A percentile compares a stretch with the other conserved stretches of the same genome.
Evolutionary conservation across 108 stramenopile genomes (phyloP).

Genomic region (Cafeteria roenbergensis): DNA sequence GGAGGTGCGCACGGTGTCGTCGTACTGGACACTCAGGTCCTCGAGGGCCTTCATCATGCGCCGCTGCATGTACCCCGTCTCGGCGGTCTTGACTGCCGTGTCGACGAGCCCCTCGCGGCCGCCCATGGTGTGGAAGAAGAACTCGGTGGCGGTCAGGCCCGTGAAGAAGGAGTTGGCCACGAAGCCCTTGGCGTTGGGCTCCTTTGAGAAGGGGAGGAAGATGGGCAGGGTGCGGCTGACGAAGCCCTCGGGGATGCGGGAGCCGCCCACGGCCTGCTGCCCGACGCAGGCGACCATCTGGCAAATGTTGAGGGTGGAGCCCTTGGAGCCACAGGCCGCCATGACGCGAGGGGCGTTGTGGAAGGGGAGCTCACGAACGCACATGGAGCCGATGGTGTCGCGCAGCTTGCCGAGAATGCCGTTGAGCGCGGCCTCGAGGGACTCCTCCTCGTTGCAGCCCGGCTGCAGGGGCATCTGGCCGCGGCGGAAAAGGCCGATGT

Average conservation of each 20-base stretch:
- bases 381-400: constrained; percentile 79
- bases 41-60: constrained; percentile 77
- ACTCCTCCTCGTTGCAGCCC: constrained; percentile 83
- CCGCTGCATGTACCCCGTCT: constrained; percentile 98
- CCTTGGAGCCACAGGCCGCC: constrained; percentile 96
- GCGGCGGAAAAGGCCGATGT: constrained; percentile 64
- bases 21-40: constrained; percentile 17
- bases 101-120: constrained; percentile 95
- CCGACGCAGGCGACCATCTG: constrained; percentile 99
- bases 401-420: constrained; percentile 75
- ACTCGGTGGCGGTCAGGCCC: constrained; percentile 94
- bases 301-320: constrained; percentile 88
- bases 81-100: constrained; percentile 97
- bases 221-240: constrained; percentile 81
- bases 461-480: constrained; percentile 74
- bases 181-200: constrained; percentile 88
- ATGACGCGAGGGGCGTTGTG: constrained; percentile 23
- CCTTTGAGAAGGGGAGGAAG: constrained; percentile 65
- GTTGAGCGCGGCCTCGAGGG: constrained; percentile 70
- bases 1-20: constrained; percentile 65
- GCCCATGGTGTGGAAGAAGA: constrained; percentile 98
- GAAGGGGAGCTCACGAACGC: constrained; percentile 64
- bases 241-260: constrained; percentile 91
- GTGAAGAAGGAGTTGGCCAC: constrained; percentile 87
- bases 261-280: constrained; percentile 93